Percentiles rank a stretch among this genome's conserved stretches.
These are phyloP conservation scores for Thuidium tamariscinum DNA, from an alignment of 225 moss, liverwort and hornwort species.

Conservation along the genomic window DNA sequence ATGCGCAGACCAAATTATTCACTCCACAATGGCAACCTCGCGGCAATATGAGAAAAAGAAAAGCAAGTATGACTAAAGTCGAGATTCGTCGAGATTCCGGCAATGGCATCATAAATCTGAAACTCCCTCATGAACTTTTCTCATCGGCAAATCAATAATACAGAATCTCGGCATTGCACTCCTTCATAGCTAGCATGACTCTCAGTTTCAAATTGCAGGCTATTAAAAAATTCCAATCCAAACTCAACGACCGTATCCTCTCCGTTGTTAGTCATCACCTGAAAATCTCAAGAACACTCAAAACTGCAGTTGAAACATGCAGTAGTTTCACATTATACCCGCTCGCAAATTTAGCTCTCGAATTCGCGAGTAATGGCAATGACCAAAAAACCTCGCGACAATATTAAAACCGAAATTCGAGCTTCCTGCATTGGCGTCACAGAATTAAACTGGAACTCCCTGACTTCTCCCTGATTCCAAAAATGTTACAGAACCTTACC, in stretches of 20 bases:
- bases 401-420: not conserved
- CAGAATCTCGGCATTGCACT: not conserved
- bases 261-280: not conserved
- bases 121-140: not conserved
- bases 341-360: not conserved
- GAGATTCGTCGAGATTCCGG: not conserved
- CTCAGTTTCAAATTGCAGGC: not conserved
- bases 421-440: not conserved
- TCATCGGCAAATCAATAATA: not conserved
- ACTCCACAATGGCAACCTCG: not conserved
- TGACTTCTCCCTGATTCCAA: not conserved
- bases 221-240: not conserved
- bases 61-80: no score
- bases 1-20: not conserved
- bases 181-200: not conserved
- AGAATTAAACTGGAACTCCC: not conserved
- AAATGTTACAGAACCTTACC: not conserved
- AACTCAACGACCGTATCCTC: not conserved
- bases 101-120: not conserved
- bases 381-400: not conserved
- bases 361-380: not conserved
- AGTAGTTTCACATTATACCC: not conserved
- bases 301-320: not conserved
- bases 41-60: not conserved
- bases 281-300: not conserved